phyloP scores from a whole-genome alignment of 805 yeast species.

The Saturnispora silvae region DNA sequence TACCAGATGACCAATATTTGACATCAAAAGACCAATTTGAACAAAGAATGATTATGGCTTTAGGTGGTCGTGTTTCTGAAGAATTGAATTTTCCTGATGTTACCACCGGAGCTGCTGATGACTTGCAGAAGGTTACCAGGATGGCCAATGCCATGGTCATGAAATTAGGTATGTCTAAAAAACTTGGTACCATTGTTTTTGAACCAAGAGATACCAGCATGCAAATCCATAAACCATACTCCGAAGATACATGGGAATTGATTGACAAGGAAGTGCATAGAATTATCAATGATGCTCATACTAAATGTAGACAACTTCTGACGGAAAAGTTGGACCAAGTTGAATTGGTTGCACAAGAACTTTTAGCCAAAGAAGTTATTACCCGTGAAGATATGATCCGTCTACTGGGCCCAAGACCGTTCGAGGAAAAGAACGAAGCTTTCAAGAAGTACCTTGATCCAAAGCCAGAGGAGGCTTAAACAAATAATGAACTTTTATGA shows the following conservation, averaged over 20 bases:
- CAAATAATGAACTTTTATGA: no score
- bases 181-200: slow-evolving; percentile 75
- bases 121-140: slow-evolving; percentile 88
- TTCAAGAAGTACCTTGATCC: slow-evolving; percentile 56
- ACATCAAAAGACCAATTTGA: slow-evolving; percentile 59
- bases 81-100: slow-evolving; percentile 87
- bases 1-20: slow-evolving; percentile 86
- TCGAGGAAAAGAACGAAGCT: slow-evolving; percentile 83
- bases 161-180: slow-evolving; percentile 80
- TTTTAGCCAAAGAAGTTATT: slow-evolving; percentile 77
- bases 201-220: slow-evolving; percentile 54
- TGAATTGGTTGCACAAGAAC: slow-evolving; percentile 76
- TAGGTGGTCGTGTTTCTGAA: slow-evolving; percentile 96
- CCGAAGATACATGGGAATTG: slow-evolving; percentile 71
- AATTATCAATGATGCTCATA: slow-evolving; percentile 67
- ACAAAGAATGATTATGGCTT: slow-evolving; percentile 92
- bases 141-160: slow-evolving; percentile 93
- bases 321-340: slow-evolving; percentile 65
- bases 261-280: slow-evolving; percentile 80
- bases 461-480: no score
- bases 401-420: slow-evolving; percentile 83
- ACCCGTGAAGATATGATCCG: slow-evolving; percentile 92
- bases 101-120: slow-evolving; percentile 94
- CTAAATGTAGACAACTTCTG: slow-evolving; percentile 57
- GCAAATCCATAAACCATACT: slow-evolving; percentile 58